Base-by-base conservation (phyloP, 345 rosid genomes). In the Tarenaya hassleriana region DNA sequence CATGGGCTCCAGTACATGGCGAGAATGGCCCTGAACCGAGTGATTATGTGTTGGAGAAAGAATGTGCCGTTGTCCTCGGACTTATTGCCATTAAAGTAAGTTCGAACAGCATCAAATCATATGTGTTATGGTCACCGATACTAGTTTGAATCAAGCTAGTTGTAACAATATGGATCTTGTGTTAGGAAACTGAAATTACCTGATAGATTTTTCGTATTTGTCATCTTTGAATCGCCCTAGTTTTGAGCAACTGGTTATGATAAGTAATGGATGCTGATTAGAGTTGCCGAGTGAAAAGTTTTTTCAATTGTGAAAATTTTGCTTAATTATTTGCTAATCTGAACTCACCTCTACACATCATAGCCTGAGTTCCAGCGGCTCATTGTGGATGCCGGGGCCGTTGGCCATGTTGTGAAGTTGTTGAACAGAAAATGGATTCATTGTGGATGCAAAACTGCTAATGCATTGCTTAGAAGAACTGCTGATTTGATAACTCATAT, bases 301-400 rank as follows among this genome's bases (percentile, higher is more conserved):
- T 16, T 8, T 7, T 14, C 19, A n/a, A 12, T 39, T 16, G 0
- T 49, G 61, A 31, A 49, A 5, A 51, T 19, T 50, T 20, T 46
- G 37, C 17, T 24, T 0, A 33, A 12, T 10, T 48, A 39, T 60
- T 15, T 34, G 11, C 21, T 68, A 42, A 61, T 20, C 1, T 38
- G 31, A 21, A 37, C 10, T 51, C 52, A 15, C 7, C 45, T 64
- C 16, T 63, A 46, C 60, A 35, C 5, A 2, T 19, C 29, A 62
- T 57, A 84, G 96, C 78, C 86, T 12, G 78, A 58, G 70, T 64
- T 82, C 68, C 96, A 82, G 62, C 81, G 80, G 69, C 75, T 75
- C 13, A 76, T 84, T 53, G 91, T 80, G 37, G 80, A 82, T 40
- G 75, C 74, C 60, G 96, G 96, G 31, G 96, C 90, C 16, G 51